Conservation (phyloP, 495 filamentous ascomycete species). For the Aspergillus funiculosus region DNA sequence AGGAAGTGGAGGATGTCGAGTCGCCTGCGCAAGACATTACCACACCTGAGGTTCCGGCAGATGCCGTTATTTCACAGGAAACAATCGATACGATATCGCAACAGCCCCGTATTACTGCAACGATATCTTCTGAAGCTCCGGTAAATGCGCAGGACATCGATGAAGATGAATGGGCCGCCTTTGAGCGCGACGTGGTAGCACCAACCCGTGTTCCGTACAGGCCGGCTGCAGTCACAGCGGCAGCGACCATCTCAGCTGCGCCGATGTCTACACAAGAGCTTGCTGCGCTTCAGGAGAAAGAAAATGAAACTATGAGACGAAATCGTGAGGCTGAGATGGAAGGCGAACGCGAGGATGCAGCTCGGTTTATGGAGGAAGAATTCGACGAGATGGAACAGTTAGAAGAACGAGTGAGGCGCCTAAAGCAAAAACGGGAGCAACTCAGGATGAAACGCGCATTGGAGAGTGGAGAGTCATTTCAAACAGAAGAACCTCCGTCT, state of each 20-base stretch:
- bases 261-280: slow-evolving; percentile 66
- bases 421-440: slow-evolving; percentile 66
- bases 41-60: slow-evolving; percentile 25
- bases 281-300: slow-evolving; percentile 56
- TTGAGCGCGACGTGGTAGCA: slow-evolving; percentile 76
- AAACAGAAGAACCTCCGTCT: slow-evolving; percentile 11
- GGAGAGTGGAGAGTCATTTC: slow-evolving; percentile 35
- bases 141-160: slow-evolving; percentile 44
- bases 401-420: slow-evolving; percentile 67
- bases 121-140: slow-evolving; percentile 13
- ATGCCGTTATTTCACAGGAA: slow-evolving; percentile 17
- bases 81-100: slow-evolving; percentile 8
- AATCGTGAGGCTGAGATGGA: slow-evolving; percentile 59
- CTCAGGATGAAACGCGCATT: slow-evolving; percentile 42
- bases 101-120: slow-evolving; percentile 15
- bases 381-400: slow-evolving; percentile 93
- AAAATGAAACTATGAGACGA: slow-evolving; percentile 42
- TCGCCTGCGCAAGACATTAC: slow-evolving; percentile 30
- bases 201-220: slow-evolving; percentile 36
- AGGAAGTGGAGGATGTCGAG: slow-evolving; percentile 22
- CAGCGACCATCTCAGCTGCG: slow-evolving; percentile 61
- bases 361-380: slow-evolving; percentile 73
- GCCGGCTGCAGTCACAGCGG: slow-evolving; percentile 29
- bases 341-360: slow-evolving; percentile 81
- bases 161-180: slow-evolving; percentile 86